phyloP scores from a whole-genome alignment of 441 rosid genomes.

The Syzygium malaccense region DNA sequence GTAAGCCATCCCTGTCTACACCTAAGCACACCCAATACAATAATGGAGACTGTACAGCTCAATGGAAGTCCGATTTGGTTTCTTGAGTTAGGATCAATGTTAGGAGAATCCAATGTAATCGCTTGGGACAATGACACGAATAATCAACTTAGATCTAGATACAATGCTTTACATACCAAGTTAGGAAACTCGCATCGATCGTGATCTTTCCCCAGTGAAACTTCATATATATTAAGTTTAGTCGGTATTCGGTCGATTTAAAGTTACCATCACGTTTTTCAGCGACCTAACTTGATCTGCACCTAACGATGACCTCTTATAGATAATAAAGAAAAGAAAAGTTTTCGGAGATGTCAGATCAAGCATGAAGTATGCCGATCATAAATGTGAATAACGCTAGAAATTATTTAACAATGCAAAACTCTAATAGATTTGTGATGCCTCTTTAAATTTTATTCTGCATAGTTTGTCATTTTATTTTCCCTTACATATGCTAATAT shows the following conservation, averaged over 20 bases:
- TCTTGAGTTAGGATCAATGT: neutral
- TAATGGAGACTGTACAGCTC: neutral
- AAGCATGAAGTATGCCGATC: fast-evolving
- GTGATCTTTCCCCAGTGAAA: neutral
- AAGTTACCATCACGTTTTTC: neutral
- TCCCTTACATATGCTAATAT: neutral
- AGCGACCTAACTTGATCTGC: fast-evolving
- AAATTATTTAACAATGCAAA: too few species aligned
- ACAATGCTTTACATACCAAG: neutral
- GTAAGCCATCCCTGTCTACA: neutral
- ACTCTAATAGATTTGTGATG: neutral
- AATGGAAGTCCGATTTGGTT: neutral
- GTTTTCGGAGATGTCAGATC: neutral
- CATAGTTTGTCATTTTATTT: neutral
- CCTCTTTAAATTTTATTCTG: neutral
- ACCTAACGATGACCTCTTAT: neutral
- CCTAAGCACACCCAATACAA: neutral
- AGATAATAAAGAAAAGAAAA: neutral
- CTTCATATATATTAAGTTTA: neutral
- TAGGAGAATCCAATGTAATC: neutral
- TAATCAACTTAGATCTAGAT: neutral
- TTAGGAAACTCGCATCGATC: neutral
- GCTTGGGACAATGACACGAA: neutral
- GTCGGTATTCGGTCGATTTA: neutral
- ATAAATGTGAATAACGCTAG: neutral